Percentiles rank a stretch among this genome's conserved stretches.
Conservation (phyloP, 2,329 filamentous ascomycete genomes). For the Myrmaecium sp. region DNA sequence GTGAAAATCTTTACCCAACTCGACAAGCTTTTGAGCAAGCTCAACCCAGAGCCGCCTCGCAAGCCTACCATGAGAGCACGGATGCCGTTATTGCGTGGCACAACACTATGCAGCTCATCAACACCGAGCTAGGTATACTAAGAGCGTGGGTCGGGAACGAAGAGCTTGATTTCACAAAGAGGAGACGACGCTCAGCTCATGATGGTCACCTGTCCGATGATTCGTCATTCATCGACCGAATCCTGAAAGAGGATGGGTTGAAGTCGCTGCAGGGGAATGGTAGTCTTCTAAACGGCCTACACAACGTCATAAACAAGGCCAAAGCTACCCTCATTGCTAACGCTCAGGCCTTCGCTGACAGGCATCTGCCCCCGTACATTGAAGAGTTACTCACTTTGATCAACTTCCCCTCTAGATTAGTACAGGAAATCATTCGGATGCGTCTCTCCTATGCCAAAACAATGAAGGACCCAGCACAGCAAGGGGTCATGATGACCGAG, state of each 20-base stretch:
- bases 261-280: constrained; percentile 74
- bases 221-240: constrained; percentile 79
- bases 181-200: constrained; percentile 49
- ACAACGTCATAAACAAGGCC: constrained; percentile 77
- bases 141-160: constrained; percentile 96
- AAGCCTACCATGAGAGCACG: constrained; percentile 63
- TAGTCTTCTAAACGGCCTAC: constrained; percentile 73
- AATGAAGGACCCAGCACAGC: constrained; percentile 87
- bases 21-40: constrained; percentile 54
- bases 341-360: constrained; percentile 65
- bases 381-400: constrained; percentile 91
- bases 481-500: constrained; percentile 85
- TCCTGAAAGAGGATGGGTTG: constrained; percentile 89
- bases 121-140: constrained; percentile 77
- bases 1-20: constrained; percentile 72
- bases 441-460: constrained; percentile 81
- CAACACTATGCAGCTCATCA: constrained; percentile 93
- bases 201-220: constrained; percentile 70
- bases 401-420: constrained; percentile 88
- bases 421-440: constrained; percentile 91
- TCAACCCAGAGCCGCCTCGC: constrained; percentile 61
- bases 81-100: constrained; percentile 90
- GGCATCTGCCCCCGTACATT: constrained; percentile 88
- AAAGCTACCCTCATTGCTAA: constrained; percentile 83
- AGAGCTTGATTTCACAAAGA: constrained; percentile 75